Conservation (phyloP, 2,329 filamentous ascomycete genomes). For the Colletotrichum horii region DNA sequence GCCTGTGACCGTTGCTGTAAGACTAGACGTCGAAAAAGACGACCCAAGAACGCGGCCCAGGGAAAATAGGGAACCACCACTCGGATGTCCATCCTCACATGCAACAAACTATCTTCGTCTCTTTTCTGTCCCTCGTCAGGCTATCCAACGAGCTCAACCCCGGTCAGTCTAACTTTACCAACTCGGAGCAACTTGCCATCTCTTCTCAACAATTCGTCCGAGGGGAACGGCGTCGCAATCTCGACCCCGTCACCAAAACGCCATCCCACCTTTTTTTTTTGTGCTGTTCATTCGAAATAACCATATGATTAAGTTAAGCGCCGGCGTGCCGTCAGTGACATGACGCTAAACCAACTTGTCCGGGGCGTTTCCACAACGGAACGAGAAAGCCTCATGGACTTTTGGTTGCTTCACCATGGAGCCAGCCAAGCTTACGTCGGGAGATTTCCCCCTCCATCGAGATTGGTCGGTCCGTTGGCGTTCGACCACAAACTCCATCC, state of each 20-base stretch:
- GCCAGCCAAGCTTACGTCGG: background rate
- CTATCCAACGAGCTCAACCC: background rate
- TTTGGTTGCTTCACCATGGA: background rate
- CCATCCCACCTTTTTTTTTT: conserved; percentile 1
- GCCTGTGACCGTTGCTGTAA: conserved; percentile 2
- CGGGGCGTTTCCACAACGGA: background rate
- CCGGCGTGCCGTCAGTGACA: background rate
- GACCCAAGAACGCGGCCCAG: background rate
- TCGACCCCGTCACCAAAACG: background rate
- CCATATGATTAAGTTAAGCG: conserved; percentile 13
- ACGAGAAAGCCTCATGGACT: background rate
- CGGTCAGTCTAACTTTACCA: background rate
- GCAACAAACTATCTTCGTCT: background rate
- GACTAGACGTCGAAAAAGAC: background rate
- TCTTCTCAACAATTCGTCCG: background rate
- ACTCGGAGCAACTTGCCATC: background rate
- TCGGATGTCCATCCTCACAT: background rate
- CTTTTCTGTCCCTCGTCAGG: background rate
- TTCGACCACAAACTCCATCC: background rate
- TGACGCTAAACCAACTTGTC: background rate
- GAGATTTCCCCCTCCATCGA: background rate
- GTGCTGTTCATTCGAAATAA: background rate
- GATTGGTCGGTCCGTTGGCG: background rate
- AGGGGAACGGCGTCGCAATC: background rate
- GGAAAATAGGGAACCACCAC: background rate